Base-by-base conservation (phyloP, 108 stramenopile species). In the Cyclotella baltica region DNA sequence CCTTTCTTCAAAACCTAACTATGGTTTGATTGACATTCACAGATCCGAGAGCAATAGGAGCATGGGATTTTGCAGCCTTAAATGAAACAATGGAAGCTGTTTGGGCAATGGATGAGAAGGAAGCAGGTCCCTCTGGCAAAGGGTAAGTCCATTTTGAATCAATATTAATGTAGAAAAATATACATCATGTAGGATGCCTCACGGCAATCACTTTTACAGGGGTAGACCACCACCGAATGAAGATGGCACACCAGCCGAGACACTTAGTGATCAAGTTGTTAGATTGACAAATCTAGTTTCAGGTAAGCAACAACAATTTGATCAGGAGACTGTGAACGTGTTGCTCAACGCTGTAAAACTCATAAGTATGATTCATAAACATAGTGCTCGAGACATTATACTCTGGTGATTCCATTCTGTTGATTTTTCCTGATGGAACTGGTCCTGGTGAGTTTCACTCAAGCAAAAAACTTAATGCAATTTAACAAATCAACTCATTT, bases 191-290 rank as follows among this genome's bases (percentile, higher is more conserved):
- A 4, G 22, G 2, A 27, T 58, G 8, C 22, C 27, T 33, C 27
- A 5, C 19, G 4, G 20, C 0, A 46, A 4, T 34, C 52, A 31
- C n/a, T 16, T 31, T 6, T 29, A 33, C 15, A 67, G 67, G 13
- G 94, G 82, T n/a, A 46, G 82, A 23, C 86, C 86, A 16, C 93
- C 93, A 28, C 75, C 90, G 0, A 93, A 95, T 59, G 87, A 88
- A 50, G 94, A 95, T 73, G 89, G 94, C 0, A 95, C 92, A 5
- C 94, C 94, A 6, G 73, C 88, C 10, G 94, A 95, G 70, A 92
- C 87, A 1, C 56, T 95, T 58, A 59, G 72, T 13, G 92, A 95
- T 78, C 90, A 91, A 62, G 78, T 83, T 13, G 86, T 91, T 2
- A 73, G 94, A 57, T 80, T 95, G 40, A 80, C 86, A 29, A 91